These are phyloP conservation scores for Paralagenidium karlingii DNA, from an alignment of 352 stramenopile species.

Conservation along the genomic window DNA sequence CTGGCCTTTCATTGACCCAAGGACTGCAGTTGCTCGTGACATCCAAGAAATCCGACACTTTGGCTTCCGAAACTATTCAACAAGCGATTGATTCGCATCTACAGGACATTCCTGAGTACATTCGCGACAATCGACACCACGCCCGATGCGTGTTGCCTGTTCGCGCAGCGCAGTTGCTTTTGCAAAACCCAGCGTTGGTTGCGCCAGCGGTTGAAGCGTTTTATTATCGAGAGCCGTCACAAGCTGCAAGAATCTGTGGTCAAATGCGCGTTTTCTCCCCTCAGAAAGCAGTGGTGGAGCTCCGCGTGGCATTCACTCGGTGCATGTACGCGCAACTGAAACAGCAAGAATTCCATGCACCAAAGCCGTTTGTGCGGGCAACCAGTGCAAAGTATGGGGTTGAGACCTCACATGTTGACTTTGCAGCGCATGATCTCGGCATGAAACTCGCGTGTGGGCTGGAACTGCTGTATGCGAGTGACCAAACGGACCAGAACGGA, in stretches of 20 bases:
- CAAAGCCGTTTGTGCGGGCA: constrained; percentile 62
- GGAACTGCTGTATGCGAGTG: constrained; percentile 46
- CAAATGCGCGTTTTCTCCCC: constrained; percentile 40
- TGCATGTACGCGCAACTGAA: constrained; percentile 76
- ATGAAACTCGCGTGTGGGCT: constrained; percentile 70
- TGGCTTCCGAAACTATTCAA: constrained; percentile 25
- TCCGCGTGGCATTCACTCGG: constrained; percentile 52
- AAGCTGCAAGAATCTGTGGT: constrained; percentile 24
- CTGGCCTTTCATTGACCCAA: background rate
- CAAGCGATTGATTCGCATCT: constrained; percentile 23
- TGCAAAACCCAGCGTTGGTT: constrained; percentile 14
- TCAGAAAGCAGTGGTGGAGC: constrained; percentile 5
- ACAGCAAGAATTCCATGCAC: constrained; percentile 58
- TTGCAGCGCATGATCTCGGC: constrained; percentile 37
- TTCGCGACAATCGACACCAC: constrained; percentile 34
- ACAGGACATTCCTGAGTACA: constrained; percentile 16
- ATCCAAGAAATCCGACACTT: background rate
- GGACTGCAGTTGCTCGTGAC: constrained; percentile 4
- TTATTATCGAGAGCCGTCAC: constrained; percentile 48
- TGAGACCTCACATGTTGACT: constrained; percentile 7
- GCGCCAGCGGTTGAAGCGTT: constrained; percentile 49
- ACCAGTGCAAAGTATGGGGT: too few relatives aligned
- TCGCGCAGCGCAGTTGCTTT: constrained; percentile 18
- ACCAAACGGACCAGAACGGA: constrained; percentile 27
- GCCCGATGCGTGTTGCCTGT: constrained; percentile 30